Percentiles rank a stretch among this genome's conserved stretches.
phyloP scores from a whole-genome alignment of 768 basidiomycete genomes.

The Lactarius indigo region DNA sequence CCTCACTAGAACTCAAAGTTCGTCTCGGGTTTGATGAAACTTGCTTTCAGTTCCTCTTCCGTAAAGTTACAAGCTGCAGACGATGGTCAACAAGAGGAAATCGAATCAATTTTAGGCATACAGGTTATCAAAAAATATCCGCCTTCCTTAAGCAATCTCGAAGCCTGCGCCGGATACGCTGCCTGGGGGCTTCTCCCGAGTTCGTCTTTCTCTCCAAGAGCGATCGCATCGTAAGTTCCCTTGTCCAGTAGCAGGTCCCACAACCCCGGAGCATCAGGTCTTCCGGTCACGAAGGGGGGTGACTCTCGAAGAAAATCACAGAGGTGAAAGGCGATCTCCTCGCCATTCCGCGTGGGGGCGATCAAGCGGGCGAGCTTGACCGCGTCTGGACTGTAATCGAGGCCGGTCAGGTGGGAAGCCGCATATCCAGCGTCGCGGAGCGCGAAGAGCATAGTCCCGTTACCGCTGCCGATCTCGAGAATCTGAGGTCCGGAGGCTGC shows the following conservation, averaged over 20 bases:
- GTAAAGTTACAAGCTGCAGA: slow-evolving; percentile 73
- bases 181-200: slow-evolving; percentile 49
- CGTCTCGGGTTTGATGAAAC: slow-evolving; percentile 47
- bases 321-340: slow-evolving; percentile 48
- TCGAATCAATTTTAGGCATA: slow-evolving; percentile 35
- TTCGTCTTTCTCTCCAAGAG: slow-evolving; percentile 58
- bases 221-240: slow-evolving; percentile 87
- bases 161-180: slow-evolving; percentile 58
- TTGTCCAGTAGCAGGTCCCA: slow-evolving; percentile 85
- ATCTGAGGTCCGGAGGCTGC: slow-evolving; percentile 45
- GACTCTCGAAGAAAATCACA: slow-evolving; percentile 65
- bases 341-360: slow-evolving; percentile 40
- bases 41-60: slow-evolving; percentile 61
- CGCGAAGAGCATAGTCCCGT: slow-evolving; percentile 72
- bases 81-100: not conserved
- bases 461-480: slow-evolving; percentile 79
- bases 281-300: slow-evolving; percentile 36
- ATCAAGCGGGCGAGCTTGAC: slow-evolving; percentile 60
- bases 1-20: slow-evolving; percentile 64
- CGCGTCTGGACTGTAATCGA: slow-evolving; percentile 77
- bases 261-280: slow-evolving; percentile 27
- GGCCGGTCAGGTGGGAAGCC: slow-evolving; percentile 49
- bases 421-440: slow-evolving; percentile 66
- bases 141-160: slow-evolving; percentile 55
- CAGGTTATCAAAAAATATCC: slow-evolving; percentile 79